phyloP scores from a whole-genome alignment of 345 rosid species.

The Carallia brachiata region DNA sequence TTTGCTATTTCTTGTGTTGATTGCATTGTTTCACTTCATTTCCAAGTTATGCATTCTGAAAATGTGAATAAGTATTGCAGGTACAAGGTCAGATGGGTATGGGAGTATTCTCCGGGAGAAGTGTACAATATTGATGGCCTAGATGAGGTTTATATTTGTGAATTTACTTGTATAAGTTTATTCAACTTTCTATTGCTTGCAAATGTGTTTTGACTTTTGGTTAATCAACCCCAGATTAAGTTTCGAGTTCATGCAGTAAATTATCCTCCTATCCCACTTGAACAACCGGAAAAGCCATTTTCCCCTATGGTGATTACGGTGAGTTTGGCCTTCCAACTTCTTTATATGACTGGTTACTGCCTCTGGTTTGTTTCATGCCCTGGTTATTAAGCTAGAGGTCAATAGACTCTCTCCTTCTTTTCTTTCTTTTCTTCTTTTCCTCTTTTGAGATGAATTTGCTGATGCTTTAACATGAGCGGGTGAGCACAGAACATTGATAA shows the following conservation, averaged over 20 bases:
- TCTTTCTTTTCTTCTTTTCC: not conserved
- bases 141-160: slow-evolving; percentile 48
- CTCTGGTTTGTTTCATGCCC: not conserved
- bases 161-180: not conserved
- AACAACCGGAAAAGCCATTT: slow-evolving; percentile 71
- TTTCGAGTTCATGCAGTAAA: slow-evolving; percentile 58
- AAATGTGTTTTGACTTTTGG: slow-evolving; percentile 9
- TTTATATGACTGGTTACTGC: not conserved
- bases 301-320: slow-evolving; percentile 84
- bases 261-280: slow-evolving; percentile 67
- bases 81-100: slow-evolving; percentile 67
- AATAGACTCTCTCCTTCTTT: not conserved
- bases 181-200: not conserved
- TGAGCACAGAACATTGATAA: not conserved
- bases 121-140: slow-evolving; percentile 51
- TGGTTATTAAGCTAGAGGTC: not conserved
- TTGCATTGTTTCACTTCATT: not conserved
- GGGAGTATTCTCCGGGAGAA: slow-evolving; percentile 40
- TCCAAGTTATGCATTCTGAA: not conserved
- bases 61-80: slow-evolving; percentile 34
- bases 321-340: slow-evolving; percentile 36
- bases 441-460: not conserved
- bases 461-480: not conserved
- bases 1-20: not conserved
- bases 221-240: slow-evolving; percentile 52